Conservation (phyloP, 495 filamentous ascomycete species). For the Hyaloscypha hepaticicola region DNA sequence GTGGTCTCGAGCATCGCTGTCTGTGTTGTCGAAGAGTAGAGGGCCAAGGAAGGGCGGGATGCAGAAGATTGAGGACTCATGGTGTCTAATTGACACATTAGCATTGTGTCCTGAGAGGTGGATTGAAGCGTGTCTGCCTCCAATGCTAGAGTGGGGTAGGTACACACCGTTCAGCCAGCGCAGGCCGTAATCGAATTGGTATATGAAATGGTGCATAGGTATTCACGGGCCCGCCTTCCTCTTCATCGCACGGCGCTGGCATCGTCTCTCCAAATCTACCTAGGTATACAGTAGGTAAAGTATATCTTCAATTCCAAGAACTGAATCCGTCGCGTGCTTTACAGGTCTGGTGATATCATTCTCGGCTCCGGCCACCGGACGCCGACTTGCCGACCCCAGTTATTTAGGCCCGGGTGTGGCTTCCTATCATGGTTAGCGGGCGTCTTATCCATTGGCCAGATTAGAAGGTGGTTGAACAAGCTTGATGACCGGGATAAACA, state of each 20-base stretch:
- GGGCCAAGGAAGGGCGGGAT: constrained; percentile 70
- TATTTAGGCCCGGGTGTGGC: neutral
- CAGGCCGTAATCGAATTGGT: neutral
- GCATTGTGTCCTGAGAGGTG: neutral
- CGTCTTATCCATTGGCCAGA: constrained; percentile 14
- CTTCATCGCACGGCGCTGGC: constrained; percentile 22
- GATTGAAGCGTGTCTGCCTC: no score
- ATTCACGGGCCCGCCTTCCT: constrained; percentile 13
- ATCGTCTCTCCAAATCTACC: neutral
- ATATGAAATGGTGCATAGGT: constrained; percentile 15
- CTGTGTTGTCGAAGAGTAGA: constrained; percentile 84
- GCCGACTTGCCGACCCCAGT: neutral
- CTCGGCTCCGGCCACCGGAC: neutral
- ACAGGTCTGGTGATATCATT: constrained; percentile 4
- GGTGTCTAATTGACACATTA: neutral
- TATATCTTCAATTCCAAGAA: neutral
- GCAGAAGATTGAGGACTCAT: constrained; percentile 53
- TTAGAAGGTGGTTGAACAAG: neutral
- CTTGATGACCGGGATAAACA: neutral
- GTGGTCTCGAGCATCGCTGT: constrained; percentile 84
- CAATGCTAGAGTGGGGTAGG: no score
- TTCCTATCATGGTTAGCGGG: constrained; percentile 17
- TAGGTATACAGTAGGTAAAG: neutral
- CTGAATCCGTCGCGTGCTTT: neutral
- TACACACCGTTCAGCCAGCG: constrained; percentile 18